These are phyloP conservation scores for Murraya koenigii DNA, from an alignment of 345 rosid genomes.

Conservation along the genomic window DNA sequence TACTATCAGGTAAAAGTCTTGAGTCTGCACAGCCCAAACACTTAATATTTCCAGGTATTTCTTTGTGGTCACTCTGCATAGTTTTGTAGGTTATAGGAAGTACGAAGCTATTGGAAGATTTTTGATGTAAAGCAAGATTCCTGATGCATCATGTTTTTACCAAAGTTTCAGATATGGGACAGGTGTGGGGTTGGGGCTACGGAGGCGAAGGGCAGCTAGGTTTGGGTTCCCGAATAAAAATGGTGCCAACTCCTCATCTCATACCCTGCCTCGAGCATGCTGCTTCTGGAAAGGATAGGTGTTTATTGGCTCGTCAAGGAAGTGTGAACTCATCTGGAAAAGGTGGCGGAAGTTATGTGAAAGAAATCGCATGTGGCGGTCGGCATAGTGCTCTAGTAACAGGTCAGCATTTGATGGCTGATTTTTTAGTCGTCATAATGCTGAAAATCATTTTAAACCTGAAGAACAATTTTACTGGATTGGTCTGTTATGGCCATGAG, in stretches of 20 bases:
- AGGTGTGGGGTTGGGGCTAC: slow-evolving; percentile 99
- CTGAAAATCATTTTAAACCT: not conserved
- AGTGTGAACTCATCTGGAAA: slow-evolving; percentile 36
- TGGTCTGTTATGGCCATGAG: not conserved
- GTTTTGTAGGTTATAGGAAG: slow-evolving; percentile 63
- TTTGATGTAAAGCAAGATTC: slow-evolving; percentile 56
- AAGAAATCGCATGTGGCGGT: slow-evolving; percentile 80
- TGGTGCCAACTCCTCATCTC: slow-evolving; percentile 80
- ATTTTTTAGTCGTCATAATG: not conserved
- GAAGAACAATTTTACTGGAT: not conserved
- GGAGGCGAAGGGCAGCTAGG: slow-evolving; percentile 97
- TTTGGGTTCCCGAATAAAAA: slow-evolving; percentile 72
- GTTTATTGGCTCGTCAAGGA: slow-evolving; percentile 38
- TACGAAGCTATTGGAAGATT: slow-evolving; percentile 57
- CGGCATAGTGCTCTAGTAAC: slow-evolving; percentile 80
- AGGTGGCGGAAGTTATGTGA: slow-evolving; percentile 52
- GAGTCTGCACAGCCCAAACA: slow-evolving; percentile 7
- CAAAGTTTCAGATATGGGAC: slow-evolving; percentile 88
- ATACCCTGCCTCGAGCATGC: slow-evolving; percentile 61
- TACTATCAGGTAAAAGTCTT: slow-evolving; percentile 64
- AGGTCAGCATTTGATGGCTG: slow-evolving; percentile 41
- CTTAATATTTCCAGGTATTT: slow-evolving; percentile 27
- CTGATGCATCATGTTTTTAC: slow-evolving; percentile 61
- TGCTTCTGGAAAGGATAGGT: slow-evolving; percentile 45
- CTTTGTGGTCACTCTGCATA: slow-evolving; percentile 40